Evolutionary conservation across 164 flowering plant genomes (phyloP).

Genomic region (Akebia trifoliata): DNA sequence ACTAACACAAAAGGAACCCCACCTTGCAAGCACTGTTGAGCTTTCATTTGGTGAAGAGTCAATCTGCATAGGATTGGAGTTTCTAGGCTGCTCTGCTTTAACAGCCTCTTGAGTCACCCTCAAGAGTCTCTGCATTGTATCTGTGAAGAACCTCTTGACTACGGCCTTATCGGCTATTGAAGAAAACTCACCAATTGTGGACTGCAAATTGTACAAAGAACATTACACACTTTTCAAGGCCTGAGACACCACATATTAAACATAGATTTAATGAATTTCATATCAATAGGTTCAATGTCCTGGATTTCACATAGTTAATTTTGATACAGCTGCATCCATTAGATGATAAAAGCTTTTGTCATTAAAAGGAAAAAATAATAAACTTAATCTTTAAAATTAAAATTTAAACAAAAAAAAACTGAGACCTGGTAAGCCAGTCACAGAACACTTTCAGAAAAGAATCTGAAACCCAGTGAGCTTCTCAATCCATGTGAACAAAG

Average conservation of each 20-base stretch:
- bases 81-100: conserved; percentile 25
- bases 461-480: too few species aligned
- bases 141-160: conserved; percentile 36
- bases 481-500: too few species aligned
- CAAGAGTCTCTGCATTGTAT: conserved; percentile 60
- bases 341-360: too few species aligned
- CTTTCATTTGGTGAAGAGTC: conserved; percentile 36
- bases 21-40: conserved; percentile 49
- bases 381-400: too few species aligned
- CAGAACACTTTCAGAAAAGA: too few species aligned
- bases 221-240: not conserved
- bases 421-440: too few species aligned
- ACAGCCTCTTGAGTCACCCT: conserved; percentile 49
- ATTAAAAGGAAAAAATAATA: too few species aligned
- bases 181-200: conserved; percentile 70
- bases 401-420: too few species aligned
- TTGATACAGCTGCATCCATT: too few species aligned
- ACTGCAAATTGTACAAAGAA: conserved; percentile 33
- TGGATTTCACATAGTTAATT: not conserved
- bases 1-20: not conserved
- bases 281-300: not conserved
- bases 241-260: not conserved
- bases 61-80: conserved; percentile 50
- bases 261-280: not conserved
- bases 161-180: conserved; percentile 66